Base-by-base conservation (phyloP, 805 yeast species). In the Nakazawaea peltata region DNA sequence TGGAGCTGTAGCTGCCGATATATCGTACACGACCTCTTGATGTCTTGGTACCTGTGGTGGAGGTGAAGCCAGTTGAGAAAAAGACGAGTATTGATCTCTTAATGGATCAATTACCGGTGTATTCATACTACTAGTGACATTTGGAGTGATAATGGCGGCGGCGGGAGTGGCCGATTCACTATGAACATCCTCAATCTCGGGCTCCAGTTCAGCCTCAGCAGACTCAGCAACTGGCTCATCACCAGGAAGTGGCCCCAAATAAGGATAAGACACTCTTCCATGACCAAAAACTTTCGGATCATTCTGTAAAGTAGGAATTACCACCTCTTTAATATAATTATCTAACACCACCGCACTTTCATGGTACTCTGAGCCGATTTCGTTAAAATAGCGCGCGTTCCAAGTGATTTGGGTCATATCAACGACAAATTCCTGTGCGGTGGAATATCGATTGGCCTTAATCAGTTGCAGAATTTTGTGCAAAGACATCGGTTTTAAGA, bases 341-440 rank as follows among this genome's bases (percentile, higher is more conserved):
- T 80, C 80, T 42, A 80, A 55, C 16, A 75, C 61, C 14, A 66
- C 62, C 3, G 87, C 96, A 46, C 81, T 82, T 17, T 65, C 65
- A 56, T 81, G 82, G 35, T 82, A 80, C 13, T 63, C 62, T 1
- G 87, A 74, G 11, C 69, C 77, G 42, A 76, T 77, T 39, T 76
- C 77, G 56, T 90, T 90, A 57, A 80, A 90, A 31, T 79, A 72
- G 41, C 84, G 73, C 3, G 97, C 96, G 51, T 90, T 90, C 87
- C 94, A 85, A 1, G 85, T 72, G 34, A 90, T 81, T 54, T 84
- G 94, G 1, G 81, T 85, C 40, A 88, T 53, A 54, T 88, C 96
- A 39, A 64, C 69, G 25, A 88, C 60, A 54, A 85, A 87, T 30
- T 75, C 78, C 46, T 77, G 81, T 1, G 84, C 74, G 30, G 64